phyloP scores from a whole-genome alignment of 495 filamentous ascomycete species.

The Neurospora tetraspora region DNA sequence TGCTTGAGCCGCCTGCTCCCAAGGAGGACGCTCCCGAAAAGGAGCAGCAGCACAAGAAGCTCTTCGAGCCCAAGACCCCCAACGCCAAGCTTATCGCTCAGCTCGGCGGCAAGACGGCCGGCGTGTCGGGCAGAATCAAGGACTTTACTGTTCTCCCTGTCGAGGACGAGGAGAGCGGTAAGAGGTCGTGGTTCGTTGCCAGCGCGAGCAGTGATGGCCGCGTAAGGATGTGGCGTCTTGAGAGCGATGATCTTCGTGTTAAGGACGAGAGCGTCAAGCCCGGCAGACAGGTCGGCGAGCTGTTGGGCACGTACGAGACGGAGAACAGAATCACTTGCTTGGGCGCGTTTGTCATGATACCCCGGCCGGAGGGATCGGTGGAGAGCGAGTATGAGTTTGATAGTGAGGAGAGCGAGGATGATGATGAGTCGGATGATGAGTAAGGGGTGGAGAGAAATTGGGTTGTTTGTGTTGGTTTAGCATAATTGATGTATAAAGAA shows the following conservation, averaged over 20 bases:
- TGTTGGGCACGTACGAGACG: conserved; percentile 75
- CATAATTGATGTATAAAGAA: not conserved
- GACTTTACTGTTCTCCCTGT: conserved; percentile 63
- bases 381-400: conserved; percentile 41
- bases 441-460: conserved; percentile 10
- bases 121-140: conserved; percentile 66
- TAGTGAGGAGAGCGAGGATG: conserved; percentile 30
- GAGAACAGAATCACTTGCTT: conserved; percentile 85
- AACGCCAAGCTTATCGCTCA: conserved; percentile 55
- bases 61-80: conserved; percentile 24
- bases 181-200: conserved; percentile 47
- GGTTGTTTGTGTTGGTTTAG: not conserved
- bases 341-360: conserved; percentile 74
- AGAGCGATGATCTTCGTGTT: conserved; percentile 28
- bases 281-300: conserved; percentile 51
- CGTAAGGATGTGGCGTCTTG: conserved; percentile 63
- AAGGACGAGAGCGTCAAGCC: conserved; percentile 10
- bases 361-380: conserved; percentile 37
- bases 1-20: not conserved
- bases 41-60: conserved; percentile 4
- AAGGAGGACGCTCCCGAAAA: conserved; percentile 13
- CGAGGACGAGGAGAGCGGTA: conserved; percentile 22
- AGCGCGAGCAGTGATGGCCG: conserved; percentile 76
- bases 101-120: conserved; percentile 62
- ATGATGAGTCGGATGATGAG: conserved; percentile 35